A percentile compares a stretch with the other conserved stretches of the same genome.
Evolutionary conservation across 257 asterid species (phyloP).

Genomic region (Scutellaria barbata): DNA sequence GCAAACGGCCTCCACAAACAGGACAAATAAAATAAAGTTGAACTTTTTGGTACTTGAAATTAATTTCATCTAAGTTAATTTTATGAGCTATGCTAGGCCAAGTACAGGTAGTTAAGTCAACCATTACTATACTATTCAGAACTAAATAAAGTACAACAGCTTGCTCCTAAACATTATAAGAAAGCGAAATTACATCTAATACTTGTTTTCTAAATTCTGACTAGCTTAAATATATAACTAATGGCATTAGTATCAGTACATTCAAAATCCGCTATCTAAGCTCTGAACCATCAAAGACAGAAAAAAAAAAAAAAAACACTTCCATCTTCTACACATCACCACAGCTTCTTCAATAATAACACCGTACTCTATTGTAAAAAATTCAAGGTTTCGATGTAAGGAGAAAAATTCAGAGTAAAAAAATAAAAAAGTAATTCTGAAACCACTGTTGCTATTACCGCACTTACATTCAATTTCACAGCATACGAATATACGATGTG

Average conservation of each 20-base stretch:
- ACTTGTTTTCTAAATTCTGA: conserved; percentile 1
- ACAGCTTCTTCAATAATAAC: conserved; percentile 2
- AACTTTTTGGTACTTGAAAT: background rate
- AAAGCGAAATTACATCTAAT: background rate
- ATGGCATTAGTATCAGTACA: background rate
- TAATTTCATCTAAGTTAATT: conserved; percentile 9
- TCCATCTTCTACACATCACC: background rate
- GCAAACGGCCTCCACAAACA: conserved; percentile 16
- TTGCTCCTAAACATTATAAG: background rate
- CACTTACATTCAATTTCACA: background rate
- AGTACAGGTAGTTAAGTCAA: conserved; percentile 2
- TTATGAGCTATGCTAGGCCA: background rate
- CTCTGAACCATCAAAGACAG: background rate
- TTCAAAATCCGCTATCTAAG: background rate
- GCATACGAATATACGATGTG: background rate
- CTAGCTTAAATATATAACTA: background rate
- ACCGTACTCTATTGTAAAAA: background rate
- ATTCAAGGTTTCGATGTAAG: background rate
- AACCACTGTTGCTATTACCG: background rate
- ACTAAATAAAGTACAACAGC: background rate
- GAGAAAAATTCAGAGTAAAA: background rate
- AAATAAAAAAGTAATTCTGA: background rate
- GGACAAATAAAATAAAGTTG: background rate
- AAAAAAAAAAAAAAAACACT: background rate
- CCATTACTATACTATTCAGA: background rate